Conservation (phyloP, 2,329 filamentous ascomycete species). For the Phaeosphaeriaceae sp. region DNA sequence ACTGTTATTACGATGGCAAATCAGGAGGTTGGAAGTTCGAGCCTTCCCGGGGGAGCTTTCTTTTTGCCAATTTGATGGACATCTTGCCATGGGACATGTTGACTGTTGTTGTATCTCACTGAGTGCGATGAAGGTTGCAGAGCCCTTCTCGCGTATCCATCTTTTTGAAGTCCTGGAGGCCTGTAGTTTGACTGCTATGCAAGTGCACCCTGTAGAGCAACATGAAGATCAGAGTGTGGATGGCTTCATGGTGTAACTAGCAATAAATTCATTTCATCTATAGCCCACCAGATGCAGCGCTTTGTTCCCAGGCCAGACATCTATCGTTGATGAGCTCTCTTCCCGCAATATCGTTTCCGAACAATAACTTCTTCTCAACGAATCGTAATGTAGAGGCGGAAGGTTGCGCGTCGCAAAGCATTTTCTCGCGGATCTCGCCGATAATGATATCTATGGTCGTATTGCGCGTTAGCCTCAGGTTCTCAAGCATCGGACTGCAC, state of each 20-base stretch:
- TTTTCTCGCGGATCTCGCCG: background rate
- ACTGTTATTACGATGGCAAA: constrained; percentile 57
- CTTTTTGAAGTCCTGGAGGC: background rate
- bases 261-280: background rate
- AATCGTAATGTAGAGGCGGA: background rate
- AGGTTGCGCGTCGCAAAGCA: background rate
- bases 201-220: no score
- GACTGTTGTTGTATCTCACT: no score
- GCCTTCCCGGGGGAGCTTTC: constrained; percentile 40
- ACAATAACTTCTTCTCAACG: background rate
- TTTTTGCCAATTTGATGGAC: constrained; percentile 3
- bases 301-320: background rate
- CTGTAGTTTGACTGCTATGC: background rate
- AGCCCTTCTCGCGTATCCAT: no score
- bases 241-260: no score
- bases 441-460: background rate
- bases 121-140: no score
- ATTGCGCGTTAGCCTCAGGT: background rate
- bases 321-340: background rate
- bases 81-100: background rate
- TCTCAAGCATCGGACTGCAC: background rate
- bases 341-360: background rate
- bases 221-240: no score
- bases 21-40: constrained; percentile 45
- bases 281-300: background rate